These are phyloP conservation scores for Ormosia emarginata DNA, from an alignment of 306 rosid species.

Conservation along the genomic window DNA sequence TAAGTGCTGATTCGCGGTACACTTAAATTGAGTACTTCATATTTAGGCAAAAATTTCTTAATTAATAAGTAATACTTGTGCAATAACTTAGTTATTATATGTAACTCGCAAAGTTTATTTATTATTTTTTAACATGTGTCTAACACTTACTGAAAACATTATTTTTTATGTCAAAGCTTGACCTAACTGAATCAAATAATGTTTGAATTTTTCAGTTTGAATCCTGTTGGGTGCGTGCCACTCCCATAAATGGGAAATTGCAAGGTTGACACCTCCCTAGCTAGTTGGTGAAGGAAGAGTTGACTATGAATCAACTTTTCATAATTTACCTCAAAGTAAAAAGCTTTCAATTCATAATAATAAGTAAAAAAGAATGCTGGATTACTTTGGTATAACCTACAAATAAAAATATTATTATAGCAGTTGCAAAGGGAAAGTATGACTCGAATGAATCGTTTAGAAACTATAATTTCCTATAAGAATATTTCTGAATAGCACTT, in stretches of 20 bases:
- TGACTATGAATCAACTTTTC: not conserved
- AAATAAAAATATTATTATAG: not conserved
- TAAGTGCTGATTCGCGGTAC: no score
- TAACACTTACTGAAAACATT: not conserved
- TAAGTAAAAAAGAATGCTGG: not conserved
- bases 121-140: not conserved
- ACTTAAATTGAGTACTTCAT: no score
- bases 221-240: not conserved
- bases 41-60: no score
- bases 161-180: not conserved
- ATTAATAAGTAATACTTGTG: not conserved
- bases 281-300: not conserved
- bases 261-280: not conserved
- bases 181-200: slow-evolving; percentile 3
- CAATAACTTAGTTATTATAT: not conserved
- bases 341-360: not conserved
- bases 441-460: not conserved
- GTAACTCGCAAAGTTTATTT: not conserved
- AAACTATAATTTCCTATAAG: not conserved
- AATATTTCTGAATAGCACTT: not conserved
- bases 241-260: not conserved
- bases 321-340: not conserved
- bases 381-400: not conserved
- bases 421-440: not conserved
- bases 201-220: not conserved